Evolutionary conservation across 2,329 filamentous ascomycete genomes (phyloP).

Genomic region (Fusarium tuaranense): DNA sequence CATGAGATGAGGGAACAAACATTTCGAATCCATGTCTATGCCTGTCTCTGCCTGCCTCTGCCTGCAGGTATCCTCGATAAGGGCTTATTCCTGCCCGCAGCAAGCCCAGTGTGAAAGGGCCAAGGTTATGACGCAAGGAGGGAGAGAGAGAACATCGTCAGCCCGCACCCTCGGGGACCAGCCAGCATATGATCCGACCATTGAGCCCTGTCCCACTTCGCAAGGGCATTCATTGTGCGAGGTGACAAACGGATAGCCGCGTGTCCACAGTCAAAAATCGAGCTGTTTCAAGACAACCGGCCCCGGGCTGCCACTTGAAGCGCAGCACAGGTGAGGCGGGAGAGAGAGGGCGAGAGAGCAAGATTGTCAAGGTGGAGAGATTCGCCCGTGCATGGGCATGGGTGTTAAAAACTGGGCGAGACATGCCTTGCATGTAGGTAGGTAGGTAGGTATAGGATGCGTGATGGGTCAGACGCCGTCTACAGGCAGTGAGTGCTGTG

Average conservation of each 20-base stretch:
- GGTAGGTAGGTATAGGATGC: neutral
- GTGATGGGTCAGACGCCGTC: conserved; percentile 1
- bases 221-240: neutral
- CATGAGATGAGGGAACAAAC: neutral
- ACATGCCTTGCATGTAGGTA: neutral
- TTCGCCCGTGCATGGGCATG: neutral
- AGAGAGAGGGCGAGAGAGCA: neutral
- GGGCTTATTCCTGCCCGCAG: neutral
- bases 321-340: neutral
- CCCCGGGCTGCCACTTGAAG: neutral
- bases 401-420: neutral
- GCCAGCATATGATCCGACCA: neutral
- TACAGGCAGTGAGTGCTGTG: neutral
- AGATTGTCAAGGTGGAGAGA: neutral
- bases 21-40: neutral
- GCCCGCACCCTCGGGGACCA: neutral
- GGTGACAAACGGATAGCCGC: neutral
- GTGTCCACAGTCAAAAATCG: neutral
- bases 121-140: neutral
- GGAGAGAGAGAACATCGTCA: neutral
- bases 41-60: too few relatives aligned
- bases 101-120: neutral
- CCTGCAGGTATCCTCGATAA: neutral
- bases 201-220: neutral
- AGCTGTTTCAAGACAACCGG: neutral